Evolutionary conservation across 495 filamentous ascomycete species (phyloP), one percentile per base, ranked within the genome.

Genomic region (Podospora pseudoanserina): DNA sequence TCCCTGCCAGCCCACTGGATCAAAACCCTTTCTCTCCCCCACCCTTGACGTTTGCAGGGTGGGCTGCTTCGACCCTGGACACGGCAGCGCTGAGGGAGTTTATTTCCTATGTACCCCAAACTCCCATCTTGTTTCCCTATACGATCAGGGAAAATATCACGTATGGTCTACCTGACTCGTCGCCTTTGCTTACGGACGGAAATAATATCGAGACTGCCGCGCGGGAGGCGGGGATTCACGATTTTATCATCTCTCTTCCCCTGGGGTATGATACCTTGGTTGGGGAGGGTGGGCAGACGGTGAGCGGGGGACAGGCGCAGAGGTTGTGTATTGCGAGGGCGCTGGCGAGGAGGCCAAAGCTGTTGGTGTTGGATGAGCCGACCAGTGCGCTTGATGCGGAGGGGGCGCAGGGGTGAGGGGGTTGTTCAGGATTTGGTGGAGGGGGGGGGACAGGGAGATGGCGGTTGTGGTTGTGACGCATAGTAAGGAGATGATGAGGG

Each of bases 271-370:
- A 83, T 32, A 97, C 94, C 0, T 68, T 86, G 0, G 83, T 97
- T 15, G 92, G 92, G 13, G 91, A 94, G 63, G 92, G 92, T 15
- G 93, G 92, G 0, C 79, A 86, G 20, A 83, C 85, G 0, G 75
- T 99, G 1, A 92, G 89, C 0, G 94, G 93, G 2, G 95, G 95
- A 0, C 95, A 99, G 72, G 88, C 88, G 2, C 94, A 97, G 73
- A 84, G 92, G 0, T 69, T 98, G 5, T 87, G 89, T 4, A 93
- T 98, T 65, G 93, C 94, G 2, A 80, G 95, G 1, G 94, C 94
- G 4, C 78, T 98, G 1, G 81, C 91, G 3, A 81, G 92, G 0
- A 77, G 83, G 20, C 92, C 92, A 0, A 82, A 83, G 55, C 76
- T 97, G 6, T 74, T 98, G 20, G 85, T 99, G 0, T 76, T 98